Evolutionary conservation across 192 early-diverging fungal genomes (phyloP), one percentile per base, ranked within the genome.

Genomic region (Coemansia pectinata): DNA sequence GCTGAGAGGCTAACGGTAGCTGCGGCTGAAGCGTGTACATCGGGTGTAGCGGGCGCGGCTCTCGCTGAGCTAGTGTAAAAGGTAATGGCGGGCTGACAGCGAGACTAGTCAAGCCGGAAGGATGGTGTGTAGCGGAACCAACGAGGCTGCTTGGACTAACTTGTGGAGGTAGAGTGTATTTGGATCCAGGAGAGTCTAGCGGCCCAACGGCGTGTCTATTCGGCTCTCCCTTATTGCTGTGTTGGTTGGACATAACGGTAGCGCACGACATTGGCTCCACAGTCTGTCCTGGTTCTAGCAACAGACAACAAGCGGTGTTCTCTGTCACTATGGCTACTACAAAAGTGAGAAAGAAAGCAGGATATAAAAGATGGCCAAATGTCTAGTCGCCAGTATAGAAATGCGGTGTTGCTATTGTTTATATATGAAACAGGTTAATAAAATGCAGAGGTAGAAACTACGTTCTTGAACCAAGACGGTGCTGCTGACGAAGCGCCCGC

Each of bases 371-470:
- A 19, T 19, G 12, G 17, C 5, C n/a, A 47, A 50, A 23, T 25
- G 48, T 25, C 48, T 19, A 50, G 48, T 25, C n/a, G 48, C 48
- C 7, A 50, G n/a, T 50, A 25, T 10, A 25, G 17, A 47, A 19
- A 21, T 47, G 17, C 17, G n/a, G 44, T 47, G 44, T 15, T 47
- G 44, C 21, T 19, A 50, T 50, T 50, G 48, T 50, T 50, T 50
- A 50, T 21, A 50, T 23, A 23, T 23, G n/a, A 50, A n/a, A 47
- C 15, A 3, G 11, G 5, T 47, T n/a, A 47, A 47, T 47, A 47
- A 50, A 50, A 50, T 50, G 48, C 48, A 50, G 48, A 50, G 48
- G 48, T 50, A 50, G 48, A 50, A 50, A 50, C 21, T 25, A 25
- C 17, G 8, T 47, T 47, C 44, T 47, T 47, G 44, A n/a, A 12